Evolutionary conservation across 352 stramenopile species (phyloP).

Genomic region (Globisporangium carolinianum): DNA sequence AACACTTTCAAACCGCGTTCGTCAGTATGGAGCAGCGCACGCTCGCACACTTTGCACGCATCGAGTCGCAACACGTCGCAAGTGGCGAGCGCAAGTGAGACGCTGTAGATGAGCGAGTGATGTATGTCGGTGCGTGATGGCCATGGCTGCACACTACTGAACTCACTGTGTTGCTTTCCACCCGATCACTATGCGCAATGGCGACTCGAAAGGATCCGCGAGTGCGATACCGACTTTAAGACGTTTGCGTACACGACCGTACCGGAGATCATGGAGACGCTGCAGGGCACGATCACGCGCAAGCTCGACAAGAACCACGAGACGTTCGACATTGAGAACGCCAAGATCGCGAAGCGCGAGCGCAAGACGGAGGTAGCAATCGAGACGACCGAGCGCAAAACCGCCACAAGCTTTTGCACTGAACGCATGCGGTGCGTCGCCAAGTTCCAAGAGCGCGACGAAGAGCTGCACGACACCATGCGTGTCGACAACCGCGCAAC

Average conservation of each 20-base stretch:
- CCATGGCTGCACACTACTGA: not conserved
- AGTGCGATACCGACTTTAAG: slow-evolving; percentile 43
- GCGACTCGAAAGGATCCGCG: slow-evolving; percentile 24
- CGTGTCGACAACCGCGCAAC: slow-evolving; percentile 50
- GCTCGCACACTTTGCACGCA: slow-evolving; percentile 46
- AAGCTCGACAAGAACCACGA: slow-evolving; percentile 88
- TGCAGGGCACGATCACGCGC: slow-evolving; percentile 83
- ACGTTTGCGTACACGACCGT: slow-evolving; percentile 81
- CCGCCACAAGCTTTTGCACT: slow-evolving; percentile 50
- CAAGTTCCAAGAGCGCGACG: slow-evolving; percentile 57
- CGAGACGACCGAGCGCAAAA: slow-evolving; percentile 56
- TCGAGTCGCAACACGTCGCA: slow-evolving; percentile 45
- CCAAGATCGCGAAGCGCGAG: slow-evolving; percentile 88
- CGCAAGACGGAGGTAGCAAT: slow-evolving; percentile 78
- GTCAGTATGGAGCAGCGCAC: slow-evolving; percentile 49
- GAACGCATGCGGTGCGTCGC: slow-evolving; percentile 49
- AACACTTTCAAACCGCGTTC: slow-evolving; percentile 46
- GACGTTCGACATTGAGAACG: slow-evolving; percentile 91
- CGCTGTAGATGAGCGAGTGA: too few relatives aligned
- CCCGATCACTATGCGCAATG: not conserved
- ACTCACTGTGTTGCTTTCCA: slow-evolving; percentile 2
- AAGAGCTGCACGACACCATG: slow-evolving; percentile 65
- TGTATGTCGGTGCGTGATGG: not conserved
- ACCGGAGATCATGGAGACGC: slow-evolving; percentile 82
- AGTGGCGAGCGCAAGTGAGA: slow-evolving; percentile 39